These are phyloP conservation scores for Anaeromyces robustus DNA, from an alignment of 192 early-diverging fungal genomes.

Conservation along the genomic window DNA sequence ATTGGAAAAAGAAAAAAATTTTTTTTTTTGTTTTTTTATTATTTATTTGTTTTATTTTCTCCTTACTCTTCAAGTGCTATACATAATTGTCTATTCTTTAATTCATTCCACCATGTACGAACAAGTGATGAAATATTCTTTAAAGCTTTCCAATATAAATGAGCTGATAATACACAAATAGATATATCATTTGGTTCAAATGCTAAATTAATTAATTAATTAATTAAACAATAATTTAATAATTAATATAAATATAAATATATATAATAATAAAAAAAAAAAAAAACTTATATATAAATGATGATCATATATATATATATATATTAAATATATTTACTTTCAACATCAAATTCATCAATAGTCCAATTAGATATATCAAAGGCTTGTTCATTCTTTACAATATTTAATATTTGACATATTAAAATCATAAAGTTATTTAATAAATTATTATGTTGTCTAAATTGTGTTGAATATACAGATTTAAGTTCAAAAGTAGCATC, in stretches of 20 bases:
- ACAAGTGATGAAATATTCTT: conserved; percentile 50
- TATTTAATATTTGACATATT: conserved; percentile 48
- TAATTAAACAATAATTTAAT: too few species aligned
- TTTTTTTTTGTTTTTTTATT: too few species aligned
- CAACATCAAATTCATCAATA: conserved; percentile 40
- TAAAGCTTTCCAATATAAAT: conserved; percentile 52
- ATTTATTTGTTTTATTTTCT: not conserved
- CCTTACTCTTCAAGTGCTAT: conserved; percentile 50
- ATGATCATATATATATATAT: not conserved
- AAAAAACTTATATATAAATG: conserved; percentile 4
- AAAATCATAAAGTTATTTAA: conserved; percentile 36
- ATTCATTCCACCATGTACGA: conserved; percentile 63
- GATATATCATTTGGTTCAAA: conserved; percentile 42
- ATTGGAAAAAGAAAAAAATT: too few species aligned
- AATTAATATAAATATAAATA: not conserved
- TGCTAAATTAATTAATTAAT: too few species aligned
- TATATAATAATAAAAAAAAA: conserved; percentile 4
- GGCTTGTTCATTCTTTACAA: conserved; percentile 22
- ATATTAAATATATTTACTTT: conserved; percentile 10
- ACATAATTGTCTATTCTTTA: conserved; percentile 57
- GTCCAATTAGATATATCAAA: conserved; percentile 60
- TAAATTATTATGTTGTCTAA: conserved; percentile 29
- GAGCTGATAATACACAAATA: conserved; percentile 40
- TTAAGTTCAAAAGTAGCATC: conserved; percentile 34
- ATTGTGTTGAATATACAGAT: conserved; percentile 26